Base-by-base conservation (phyloP, 345 rosid species). In the Gossypium arboreum region DNA sequence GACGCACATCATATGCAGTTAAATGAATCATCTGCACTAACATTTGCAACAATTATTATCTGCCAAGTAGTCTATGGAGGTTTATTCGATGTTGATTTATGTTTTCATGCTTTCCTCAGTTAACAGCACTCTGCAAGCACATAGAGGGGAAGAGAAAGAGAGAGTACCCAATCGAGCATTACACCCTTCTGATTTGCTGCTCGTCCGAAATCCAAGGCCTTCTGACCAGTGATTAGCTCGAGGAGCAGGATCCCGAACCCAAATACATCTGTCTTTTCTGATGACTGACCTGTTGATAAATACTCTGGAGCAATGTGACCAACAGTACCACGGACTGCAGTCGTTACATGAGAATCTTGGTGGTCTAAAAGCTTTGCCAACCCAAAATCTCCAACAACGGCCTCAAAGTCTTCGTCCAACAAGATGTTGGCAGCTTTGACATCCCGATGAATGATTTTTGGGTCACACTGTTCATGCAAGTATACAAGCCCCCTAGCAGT, bases 351-450 rank as follows among this genome's bases (percentile, higher is more conserved):
- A 27, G 97, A 88, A 73, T 94, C 98, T 63, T 92, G 88, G 80
- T 94, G 97, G 78, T 94, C 98, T 70, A 94, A 68, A 80, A 94
- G 98, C 91, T 94, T 94, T 27, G 98, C 98, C 80, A 94, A 81
- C 70, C 98, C 98, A 41, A 94, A 94, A 86, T 94, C 98, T 16
- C 98, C 98, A 48, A 94, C 98, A 43, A 94, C 94, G n/a, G 98
- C 98, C 79, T 94, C 98, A 68, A 92, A 92, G 34, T 60, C 64
- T 27, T 60, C 64, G n/a, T 60, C 64, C 41, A 60, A 25, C 64
- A 60, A 60, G 15, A 60, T 60, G 17, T 60, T 60, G 64, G 64
- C 64, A 0, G 64, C 64, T 60, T 60, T 60, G 43, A 60, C 64
- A 60, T 60, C 64, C 13, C 64, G 64, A 25, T 60, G 64, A 60